Evolutionary conservation across 495 filamentous ascomycete genomes (phyloP).

Genomic region (Hyaloscypha variabilis): DNA sequence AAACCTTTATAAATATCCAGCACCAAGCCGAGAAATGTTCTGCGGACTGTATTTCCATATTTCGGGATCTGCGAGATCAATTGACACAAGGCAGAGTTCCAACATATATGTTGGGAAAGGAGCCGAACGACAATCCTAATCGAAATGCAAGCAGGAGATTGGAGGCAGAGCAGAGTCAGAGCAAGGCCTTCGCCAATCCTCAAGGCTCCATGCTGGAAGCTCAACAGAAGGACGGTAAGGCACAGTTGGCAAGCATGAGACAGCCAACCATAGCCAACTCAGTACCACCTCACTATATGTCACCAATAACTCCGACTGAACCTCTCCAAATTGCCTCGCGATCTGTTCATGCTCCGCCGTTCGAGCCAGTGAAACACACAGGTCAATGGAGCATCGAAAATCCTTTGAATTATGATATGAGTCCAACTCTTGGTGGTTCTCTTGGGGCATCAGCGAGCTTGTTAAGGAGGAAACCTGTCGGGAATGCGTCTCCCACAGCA

Average conservation of each 20-base stretch:
- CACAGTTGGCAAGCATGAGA: slow-evolving; percentile 16
- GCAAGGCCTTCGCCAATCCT: not conserved
- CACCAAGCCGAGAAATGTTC: slow-evolving; percentile 19
- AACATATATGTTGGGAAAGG: not conserved
- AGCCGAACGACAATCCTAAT: slow-evolving; percentile 7
- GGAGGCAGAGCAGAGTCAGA: not conserved
- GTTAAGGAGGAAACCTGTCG: not conserved
- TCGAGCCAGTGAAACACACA: slow-evolving; percentile 23
- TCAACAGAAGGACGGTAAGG: slow-evolving; percentile 10
- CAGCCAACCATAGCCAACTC: not conserved
- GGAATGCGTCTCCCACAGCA: slow-evolving; percentile 17
- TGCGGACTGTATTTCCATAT: slow-evolving; percentile 24
- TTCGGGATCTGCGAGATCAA: slow-evolving; percentile 19
- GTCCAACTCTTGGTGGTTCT: not conserved
- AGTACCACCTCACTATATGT: not conserved
- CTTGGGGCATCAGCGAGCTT: not conserved
- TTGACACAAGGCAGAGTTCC: not conserved
- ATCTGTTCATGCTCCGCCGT: not conserved
- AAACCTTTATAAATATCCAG: slow-evolving; percentile 19
- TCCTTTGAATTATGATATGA: slow-evolving; percentile 20
- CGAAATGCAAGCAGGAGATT: slow-evolving; percentile 10
- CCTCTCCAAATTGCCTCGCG: not conserved
- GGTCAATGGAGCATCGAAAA: slow-evolving; percentile 25
- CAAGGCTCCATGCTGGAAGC: not conserved
- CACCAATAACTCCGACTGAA: slow-evolving; percentile 3